Evolutionary conservation across 495 filamentous ascomycete genomes (phyloP).

Genomic region (Penicillium ochrochloron): DNA sequence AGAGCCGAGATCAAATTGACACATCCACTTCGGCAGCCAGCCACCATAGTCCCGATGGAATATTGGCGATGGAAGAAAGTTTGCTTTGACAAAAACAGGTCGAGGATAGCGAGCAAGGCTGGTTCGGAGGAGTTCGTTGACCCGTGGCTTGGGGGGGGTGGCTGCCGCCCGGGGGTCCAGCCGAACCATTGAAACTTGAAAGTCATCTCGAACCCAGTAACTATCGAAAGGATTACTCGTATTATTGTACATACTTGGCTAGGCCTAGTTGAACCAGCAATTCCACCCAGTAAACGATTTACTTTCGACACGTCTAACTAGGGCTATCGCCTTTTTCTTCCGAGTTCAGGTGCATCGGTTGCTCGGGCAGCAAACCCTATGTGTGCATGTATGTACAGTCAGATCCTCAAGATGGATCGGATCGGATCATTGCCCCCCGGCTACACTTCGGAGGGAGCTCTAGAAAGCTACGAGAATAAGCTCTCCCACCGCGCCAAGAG

Average conservation of each 20-base stretch:
- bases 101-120: not conserved
- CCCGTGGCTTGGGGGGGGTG: slow-evolving; percentile 6
- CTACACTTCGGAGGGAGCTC: not conserved
- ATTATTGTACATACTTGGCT: not conserved
- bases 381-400: not conserved
- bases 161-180: slow-evolving; percentile 1
- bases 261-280: not conserved
- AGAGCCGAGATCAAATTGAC: slow-evolving; percentile 21
- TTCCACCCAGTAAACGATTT: not conserved
- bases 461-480: slow-evolving; percentile 4
- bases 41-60: not conserved
- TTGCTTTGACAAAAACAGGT: slow-evolving; percentile 4
- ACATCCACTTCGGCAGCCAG: slow-evolving; percentile 21
- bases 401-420: not conserved
- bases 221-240: not conserved
- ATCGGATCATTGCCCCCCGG: not conserved
- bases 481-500: slow-evolving; percentile 11
- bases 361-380: slow-evolving; percentile 21
- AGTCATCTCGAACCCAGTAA: too few species aligned
- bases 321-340: not conserved
- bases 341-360: slow-evolving; percentile 4
- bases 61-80: not conserved
- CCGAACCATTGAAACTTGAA: not conserved
- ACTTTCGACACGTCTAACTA: not conserved
- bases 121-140: not conserved